These are phyloP conservation scores for Anisodus tanguticus DNA, from an alignment of 257 asterid genomes.

Conservation along the genomic window DNA sequence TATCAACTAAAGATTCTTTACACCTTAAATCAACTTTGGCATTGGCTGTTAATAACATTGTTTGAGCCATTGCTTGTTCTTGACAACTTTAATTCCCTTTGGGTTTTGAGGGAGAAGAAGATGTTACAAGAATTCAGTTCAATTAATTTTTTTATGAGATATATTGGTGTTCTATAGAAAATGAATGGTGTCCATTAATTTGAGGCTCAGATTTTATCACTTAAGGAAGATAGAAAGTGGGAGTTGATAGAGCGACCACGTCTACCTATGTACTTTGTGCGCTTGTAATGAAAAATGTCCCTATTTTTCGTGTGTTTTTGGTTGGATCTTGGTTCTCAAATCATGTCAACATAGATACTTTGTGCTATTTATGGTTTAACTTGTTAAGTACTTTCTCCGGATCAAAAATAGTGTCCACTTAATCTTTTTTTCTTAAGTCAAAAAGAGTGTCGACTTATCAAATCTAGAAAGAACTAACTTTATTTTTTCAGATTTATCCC, in stretches of 20 bases:
- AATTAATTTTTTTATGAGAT: neutral
- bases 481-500: too few relatives aligned
- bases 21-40: constrained; percentile 44
- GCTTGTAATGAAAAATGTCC: neutral
- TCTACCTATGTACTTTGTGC: constrained; percentile 18
- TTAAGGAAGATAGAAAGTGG: constrained; percentile 25
- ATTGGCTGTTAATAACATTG: constrained; percentile 71
- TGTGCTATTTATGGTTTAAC: too few relatives aligned
- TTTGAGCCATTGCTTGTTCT: constrained; percentile 56
- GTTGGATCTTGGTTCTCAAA: neutral
- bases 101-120: neutral
- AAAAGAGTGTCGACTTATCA: too few relatives aligned
- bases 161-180: constrained; percentile 10
- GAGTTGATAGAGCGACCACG: constrained; percentile 34
- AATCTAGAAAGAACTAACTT: too few relatives aligned
- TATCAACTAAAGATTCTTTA: constrained; percentile 50
- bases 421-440: too few relatives aligned
- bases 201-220: neutral
- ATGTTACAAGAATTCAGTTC: neutral
- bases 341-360: neutral
- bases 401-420: too few relatives aligned
- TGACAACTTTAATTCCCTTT: neutral
- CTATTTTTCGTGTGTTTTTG: neutral
- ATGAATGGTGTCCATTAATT: neutral
- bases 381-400: too few relatives aligned